Evolutionary conservation across 805 yeast species (phyloP), one percentile per base, ranked within the genome.

Genomic region (Clavispora asparagi): DNA sequence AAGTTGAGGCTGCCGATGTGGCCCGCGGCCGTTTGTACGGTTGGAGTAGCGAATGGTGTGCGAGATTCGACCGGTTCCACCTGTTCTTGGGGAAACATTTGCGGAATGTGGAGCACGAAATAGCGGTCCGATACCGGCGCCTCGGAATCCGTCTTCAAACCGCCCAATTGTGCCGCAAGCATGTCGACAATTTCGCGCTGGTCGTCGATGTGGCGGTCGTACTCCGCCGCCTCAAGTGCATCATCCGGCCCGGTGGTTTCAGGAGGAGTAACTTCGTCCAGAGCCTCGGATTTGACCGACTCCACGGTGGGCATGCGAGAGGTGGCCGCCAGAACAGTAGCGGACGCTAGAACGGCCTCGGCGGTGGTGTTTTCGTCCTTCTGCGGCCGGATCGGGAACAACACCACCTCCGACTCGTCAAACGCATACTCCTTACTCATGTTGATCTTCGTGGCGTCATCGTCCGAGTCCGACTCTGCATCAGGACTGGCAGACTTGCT

Each of bases 321-420:
- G 31, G 41, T 41, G 32, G 47, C 44, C 12, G 45, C 53, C 30
- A 44, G 50, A 31, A 42, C 51, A 32, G 62, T 75, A 32, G 64
- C 67, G 44, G 70, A 74, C n/a, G 31, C 42, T 4, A 38, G 40
- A 8, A 40, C 45, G 2, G 50, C 48, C 37, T 17, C 50, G 32
- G 14, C 42, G 25, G 37, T 31, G n/a, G 46, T 14, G 28, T 33
- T 47, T 29, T 71, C 74, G 10, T 70, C 66, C 63, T 89, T 74
- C 9, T 71, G 71, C 1, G 92, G 87, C 54, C 90, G 76, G 5
- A 85, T 83, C 0, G 92, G 92, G 68, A 85, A 83, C 29, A 83
- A 61, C 16, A 70, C 75, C 0, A 81, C 72, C 45, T 79, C 83
- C n/a, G 66, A 70, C 25, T 69, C 79, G 19, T 71, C 77, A 53